Base-by-base conservation (phyloP, 2,329 filamentous ascomycete genomes). In the Mariannaea sp. region DNA sequence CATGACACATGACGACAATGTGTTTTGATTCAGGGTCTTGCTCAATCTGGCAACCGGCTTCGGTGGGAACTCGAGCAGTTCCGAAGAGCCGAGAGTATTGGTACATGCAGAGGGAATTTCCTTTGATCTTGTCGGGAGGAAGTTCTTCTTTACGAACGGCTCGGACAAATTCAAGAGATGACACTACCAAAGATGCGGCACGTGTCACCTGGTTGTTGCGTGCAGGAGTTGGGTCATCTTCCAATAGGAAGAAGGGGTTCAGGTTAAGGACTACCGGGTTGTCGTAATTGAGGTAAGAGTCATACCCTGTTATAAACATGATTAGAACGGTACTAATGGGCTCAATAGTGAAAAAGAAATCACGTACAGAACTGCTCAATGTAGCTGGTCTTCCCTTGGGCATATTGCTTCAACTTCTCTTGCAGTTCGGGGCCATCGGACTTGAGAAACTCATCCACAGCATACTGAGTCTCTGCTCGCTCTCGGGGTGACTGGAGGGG, bases 221-320 rank as follows among this genome's bases (percentile, higher is more conserved):
- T 39, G 93, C 92, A 3, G 94, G 94, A 1, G 94, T 99, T 1
- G 94, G 94, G 67, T 99, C 94, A 77, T 99, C 94, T 73, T 97
- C 94, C 46, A 99, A 80, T 51, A 99, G 79, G 77, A 99, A 99
- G 76, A 99, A 99, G 0, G 94, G 94, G 68, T 99, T 99, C 60
- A 99, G 77, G 74, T 99, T 97, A 62, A 99, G 82, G 33, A 99
- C 94, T 33, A 99, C 94, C 0, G 94, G 92, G 68, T 97, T 97
- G 70, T 97, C 94, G 69, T 88, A 99, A 75, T 97, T 97, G 58
- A 99, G 80, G 69, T 97, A 99, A 24, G 94, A 97, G 71, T 99
- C 94, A 70, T 97, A 97, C 94, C 92, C 92, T 96, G 55, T 66
- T 46, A 63, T 42, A 41, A 14, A 4, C 4, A 22, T 9, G n/a